Base-by-base conservation (phyloP, 208 protist genomes). In the Acanthamoeba triangularis region DNA sequence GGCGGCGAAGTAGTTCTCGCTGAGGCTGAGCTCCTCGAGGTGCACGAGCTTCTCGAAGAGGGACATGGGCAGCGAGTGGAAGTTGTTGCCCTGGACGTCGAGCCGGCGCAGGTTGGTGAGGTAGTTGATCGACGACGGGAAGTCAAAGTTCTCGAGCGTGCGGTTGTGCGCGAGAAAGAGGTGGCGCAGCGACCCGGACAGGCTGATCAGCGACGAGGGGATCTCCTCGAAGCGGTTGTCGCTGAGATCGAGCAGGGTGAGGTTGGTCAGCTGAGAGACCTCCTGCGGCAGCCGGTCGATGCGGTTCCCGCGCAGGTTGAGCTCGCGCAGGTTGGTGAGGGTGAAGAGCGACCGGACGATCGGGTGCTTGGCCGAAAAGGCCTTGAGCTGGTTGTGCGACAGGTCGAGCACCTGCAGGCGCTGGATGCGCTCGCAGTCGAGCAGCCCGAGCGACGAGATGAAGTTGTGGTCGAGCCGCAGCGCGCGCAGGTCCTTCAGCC, bases 1-100 rank as follows among this genome's bases (percentile, higher is more conserved):
- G 33, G 41, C 23, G n/a, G 33, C 35, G 25, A 54, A 82, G 41
- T 33, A 82, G 74, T 82, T 82, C 1, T 82, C 74, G 44, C 74
- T 82, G 74, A 82, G 74, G 74, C 44, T 82, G 74, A 82, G 74
- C 33, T 82, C 74, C 44, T 82, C 74, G 41, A 82, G 74, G 44
- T 82, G 74, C 37, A 82, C 37, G 25, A 82, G 74, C 41, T 82
- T 82, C 41, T 52, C 44, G 41, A 82, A 82, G 37, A 82, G 74
- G 74, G 74, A 82, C 44, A 54, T 30, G 44, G 74, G 74, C 13
- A 82, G 74, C 41, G 33, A 44, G 18, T 82, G 74, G 74, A 82
- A 82, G 74, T 54, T 28, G 25, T 82, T 52, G 33, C 74, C 74
- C 74, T 82, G 74, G 2, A 82, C 74, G 25, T 82, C 74, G 74